phyloP scores from a whole-genome alignment of 1,284 basidiomycete genomes.

The Boletus sp. region DNA sequence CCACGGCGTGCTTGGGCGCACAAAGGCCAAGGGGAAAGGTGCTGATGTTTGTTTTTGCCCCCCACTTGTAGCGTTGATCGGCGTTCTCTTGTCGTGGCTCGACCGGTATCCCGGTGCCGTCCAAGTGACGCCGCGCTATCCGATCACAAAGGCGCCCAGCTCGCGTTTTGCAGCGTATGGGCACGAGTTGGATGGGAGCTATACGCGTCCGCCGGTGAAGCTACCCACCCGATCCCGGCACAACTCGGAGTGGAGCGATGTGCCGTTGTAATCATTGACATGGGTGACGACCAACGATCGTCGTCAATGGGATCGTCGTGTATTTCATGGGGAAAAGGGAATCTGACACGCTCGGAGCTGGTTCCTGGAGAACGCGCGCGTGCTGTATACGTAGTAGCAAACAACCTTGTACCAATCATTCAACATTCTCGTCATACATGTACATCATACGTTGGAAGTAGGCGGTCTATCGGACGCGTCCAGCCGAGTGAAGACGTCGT shows the following conservation, averaged over 20 bases:
- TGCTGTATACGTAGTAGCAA: background rate
- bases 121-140: conserved; percentile 30
- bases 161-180: conserved; percentile 30
- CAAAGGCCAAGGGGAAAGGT: too few species aligned
- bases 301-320: background rate
- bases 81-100: conserved; percentile 31
- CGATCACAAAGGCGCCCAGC: conserved; percentile 38
- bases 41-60: too few species aligned
- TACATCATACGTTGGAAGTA: conserved; percentile 22
- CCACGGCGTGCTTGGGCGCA: too few species aligned
- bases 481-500: conserved; percentile 26
- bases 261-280: conserved; percentile 27
- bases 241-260: conserved; percentile 30
- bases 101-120: conserved; percentile 36
- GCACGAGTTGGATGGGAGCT: conserved; percentile 29
- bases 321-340: too few species aligned
- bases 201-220: conserved; percentile 24
- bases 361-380: conserved; percentile 11
- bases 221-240: conserved; percentile 8
- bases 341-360: conserved; percentile 7
- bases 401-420: conserved; percentile 18
- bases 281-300: background rate
- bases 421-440: background rate
- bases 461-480: conserved; percentile 12
- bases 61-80: conserved; percentile 29